Conservation (phyloP, 2,329 filamentous ascomycete genomes). For the Xylaria hypoxylon region DNA sequence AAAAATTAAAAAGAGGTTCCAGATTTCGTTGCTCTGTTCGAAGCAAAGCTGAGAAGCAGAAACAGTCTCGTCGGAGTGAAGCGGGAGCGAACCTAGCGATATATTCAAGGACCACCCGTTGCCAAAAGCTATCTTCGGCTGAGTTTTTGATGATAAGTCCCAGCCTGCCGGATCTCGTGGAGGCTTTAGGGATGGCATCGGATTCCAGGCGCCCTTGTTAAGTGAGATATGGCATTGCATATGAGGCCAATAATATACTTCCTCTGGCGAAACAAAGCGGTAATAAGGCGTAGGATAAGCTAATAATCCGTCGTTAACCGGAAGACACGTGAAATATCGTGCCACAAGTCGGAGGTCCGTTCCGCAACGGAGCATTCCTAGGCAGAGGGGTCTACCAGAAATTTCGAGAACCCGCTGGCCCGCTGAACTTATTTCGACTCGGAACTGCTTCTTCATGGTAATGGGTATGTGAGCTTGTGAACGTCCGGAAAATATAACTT, state of each 20-base stretch:
- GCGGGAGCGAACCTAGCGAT: neutral
- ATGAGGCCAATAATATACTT: slow-evolving; percentile 3
- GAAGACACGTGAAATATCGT: slow-evolving; percentile 23
- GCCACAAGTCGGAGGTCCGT: slow-evolving; percentile 6
- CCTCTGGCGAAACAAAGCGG: slow-evolving; percentile 6
- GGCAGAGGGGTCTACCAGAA: slow-evolving; percentile 7
- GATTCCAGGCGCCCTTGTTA: neutral
- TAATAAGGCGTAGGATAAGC: slow-evolving; percentile 8
- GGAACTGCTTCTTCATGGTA: slow-evolving; percentile 16
- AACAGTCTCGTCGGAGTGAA: neutral
- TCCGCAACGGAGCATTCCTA: slow-evolving; percentile 21
- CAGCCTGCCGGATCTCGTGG: slow-evolving; percentile 12
- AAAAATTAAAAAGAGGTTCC: neutral
- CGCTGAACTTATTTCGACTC: neutral
- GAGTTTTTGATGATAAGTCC: neutral
- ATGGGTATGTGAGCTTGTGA: neutral
- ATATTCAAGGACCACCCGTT: slow-evolving; percentile 23
- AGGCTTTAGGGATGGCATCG: neutral
- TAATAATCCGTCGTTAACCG: neutral
- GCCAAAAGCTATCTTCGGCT: neutral
- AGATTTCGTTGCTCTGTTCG: neutral
- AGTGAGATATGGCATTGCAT: slow-evolving; percentile 29
- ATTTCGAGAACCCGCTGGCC: neutral
- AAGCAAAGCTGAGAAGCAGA: slow-evolving; percentile 18
- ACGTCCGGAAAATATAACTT: slow-evolving; percentile 1